phyloP scores from a whole-genome alignment of 2,329 filamentous ascomycete genomes.

The Aspergillus felis region DNA sequence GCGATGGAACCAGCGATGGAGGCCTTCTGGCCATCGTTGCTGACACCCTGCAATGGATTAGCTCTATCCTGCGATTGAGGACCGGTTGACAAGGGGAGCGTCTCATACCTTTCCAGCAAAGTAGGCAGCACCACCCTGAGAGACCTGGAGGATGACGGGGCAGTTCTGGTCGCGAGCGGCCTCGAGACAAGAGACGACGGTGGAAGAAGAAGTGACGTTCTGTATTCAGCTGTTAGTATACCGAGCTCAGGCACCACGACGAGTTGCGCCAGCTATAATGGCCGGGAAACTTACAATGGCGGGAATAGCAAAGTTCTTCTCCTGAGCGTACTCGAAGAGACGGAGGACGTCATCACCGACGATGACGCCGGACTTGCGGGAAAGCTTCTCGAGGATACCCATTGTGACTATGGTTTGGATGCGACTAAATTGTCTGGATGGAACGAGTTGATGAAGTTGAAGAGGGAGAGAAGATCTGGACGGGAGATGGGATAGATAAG shows the following conservation, averaged over 20 bases:
- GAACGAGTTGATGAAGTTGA: not conserved
- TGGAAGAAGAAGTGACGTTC: slow-evolving; percentile 93
- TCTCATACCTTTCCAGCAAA: slow-evolving; percentile 74
- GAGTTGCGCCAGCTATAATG: not conserved
- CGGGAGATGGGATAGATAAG: slow-evolving; percentile 2
- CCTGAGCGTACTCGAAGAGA: slow-evolving; percentile 86
- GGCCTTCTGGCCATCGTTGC: slow-evolving; percentile 78
- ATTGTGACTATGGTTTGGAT: slow-evolving; percentile 26
- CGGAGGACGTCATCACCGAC: slow-evolving; percentile 62
- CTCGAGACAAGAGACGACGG: slow-evolving; percentile 82
- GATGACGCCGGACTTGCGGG: slow-evolving; percentile 63
- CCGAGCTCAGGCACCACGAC: not conserved
- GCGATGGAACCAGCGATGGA: slow-evolving; percentile 86
- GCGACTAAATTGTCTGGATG: slow-evolving; percentile 1
- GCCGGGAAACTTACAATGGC: slow-evolving; percentile 57
- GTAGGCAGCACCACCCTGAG: slow-evolving; percentile 89
- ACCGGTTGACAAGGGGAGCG: not conserved
- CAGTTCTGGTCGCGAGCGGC: slow-evolving; percentile 88
- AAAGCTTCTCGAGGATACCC: slow-evolving; percentile 53
- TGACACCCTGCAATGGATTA: slow-evolving; percentile 56
- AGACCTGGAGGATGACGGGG: slow-evolving; percentile 89
- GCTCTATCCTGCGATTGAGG: not conserved
- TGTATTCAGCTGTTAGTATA: slow-evolving; percentile 18
- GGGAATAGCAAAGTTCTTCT: slow-evolving; percentile 84
- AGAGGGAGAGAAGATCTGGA: slow-evolving; percentile 7